Evolutionary conservation across 2,329 filamentous ascomycete genomes (phyloP).

Genomic region (Diplodia intermedia): DNA sequence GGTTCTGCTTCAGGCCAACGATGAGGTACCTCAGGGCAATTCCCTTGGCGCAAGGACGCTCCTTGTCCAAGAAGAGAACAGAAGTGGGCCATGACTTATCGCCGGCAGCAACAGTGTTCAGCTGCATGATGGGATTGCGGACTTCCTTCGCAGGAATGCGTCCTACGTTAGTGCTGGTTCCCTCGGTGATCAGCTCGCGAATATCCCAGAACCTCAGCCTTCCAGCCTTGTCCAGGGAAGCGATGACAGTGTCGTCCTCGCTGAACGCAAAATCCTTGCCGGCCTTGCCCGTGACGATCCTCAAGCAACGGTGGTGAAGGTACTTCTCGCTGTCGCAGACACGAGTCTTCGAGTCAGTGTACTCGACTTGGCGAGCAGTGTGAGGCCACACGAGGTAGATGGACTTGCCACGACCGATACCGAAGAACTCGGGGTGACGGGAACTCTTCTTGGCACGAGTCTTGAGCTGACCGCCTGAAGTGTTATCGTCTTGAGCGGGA

Average conservation of each 20-base stretch:
- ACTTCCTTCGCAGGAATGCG: slow-evolving; percentile 68
- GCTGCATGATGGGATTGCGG: slow-evolving; percentile 82
- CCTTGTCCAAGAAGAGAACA: slow-evolving; percentile 93
- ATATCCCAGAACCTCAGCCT: slow-evolving; percentile 99
- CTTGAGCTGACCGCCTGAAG: slow-evolving; percentile 90
- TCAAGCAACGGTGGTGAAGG: slow-evolving; percentile 83
- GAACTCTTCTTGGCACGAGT: slow-evolving; percentile 91
- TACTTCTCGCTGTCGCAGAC: slow-evolving; percentile 86
- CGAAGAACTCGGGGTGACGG: slow-evolving; percentile 90
- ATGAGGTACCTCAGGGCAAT: slow-evolving; percentile 93
- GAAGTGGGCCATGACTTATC: slow-evolving; percentile 98
- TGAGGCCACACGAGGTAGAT: slow-evolving; percentile 83
- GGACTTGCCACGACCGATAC: slow-evolving; percentile 91
- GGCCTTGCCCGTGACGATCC: slow-evolving; percentile 96
- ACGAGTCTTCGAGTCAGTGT: slow-evolving; percentile 59
- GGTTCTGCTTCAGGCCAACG: slow-evolving; percentile 98
- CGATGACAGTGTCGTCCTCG: slow-evolving; percentile 92
- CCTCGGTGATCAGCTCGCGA: slow-evolving; percentile 64
- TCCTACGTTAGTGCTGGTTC: slow-evolving; percentile 47
- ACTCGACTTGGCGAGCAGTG: slow-evolving; percentile 59
- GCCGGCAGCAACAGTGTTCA: slow-evolving; percentile 82
- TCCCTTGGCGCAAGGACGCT: slow-evolving; percentile 88
- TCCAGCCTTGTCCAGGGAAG: slow-evolving; percentile 95
- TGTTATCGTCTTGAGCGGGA: slow-evolving; percentile 84
- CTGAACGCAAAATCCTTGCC: slow-evolving; percentile 98